A percentile compares a stretch with the other conserved stretches of the same genome.
These are phyloP conservation scores for Pseudopyricularia javanii DNA, from an alignment of 2,329 filamentous ascomycete species.

Conservation along the genomic window DNA sequence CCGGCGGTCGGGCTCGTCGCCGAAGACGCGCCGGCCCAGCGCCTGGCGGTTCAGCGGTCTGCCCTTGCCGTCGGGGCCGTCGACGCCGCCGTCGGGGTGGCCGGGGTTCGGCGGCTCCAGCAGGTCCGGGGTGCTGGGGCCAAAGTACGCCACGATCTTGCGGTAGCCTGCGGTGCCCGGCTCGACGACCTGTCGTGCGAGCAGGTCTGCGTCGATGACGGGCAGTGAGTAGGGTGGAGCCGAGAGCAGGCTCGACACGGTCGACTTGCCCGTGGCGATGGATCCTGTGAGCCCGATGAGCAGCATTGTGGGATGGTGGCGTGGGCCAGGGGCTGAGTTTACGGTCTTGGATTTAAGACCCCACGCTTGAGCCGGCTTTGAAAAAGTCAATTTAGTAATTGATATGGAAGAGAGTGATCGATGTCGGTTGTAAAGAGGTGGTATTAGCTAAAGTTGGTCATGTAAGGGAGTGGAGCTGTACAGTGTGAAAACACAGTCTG, in stretches of 20 bases:
- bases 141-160: slow-evolving; percentile 73
- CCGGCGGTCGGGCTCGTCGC: slow-evolving; percentile 55
- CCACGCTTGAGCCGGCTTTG: too few relatives aligned
- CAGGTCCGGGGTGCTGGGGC: slow-evolving; percentile 71
- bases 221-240: slow-evolving; percentile 73
- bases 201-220: slow-evolving; percentile 84
- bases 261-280: slow-evolving; percentile 97
- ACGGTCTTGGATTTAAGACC: too few relatives aligned
- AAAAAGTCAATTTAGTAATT: too few relatives aligned
- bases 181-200: slow-evolving; percentile 88
- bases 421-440: too few relatives aligned
- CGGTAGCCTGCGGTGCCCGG: slow-evolving; percentile 77
- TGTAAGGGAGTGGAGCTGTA: too few relatives aligned
- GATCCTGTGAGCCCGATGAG: slow-evolving; percentile 93
- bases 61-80: slow-evolving; percentile 32
- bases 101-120: slow-evolving; percentile 39
- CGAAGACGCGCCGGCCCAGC: slow-evolving; percentile 78
- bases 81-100: slow-evolving; percentile 20
- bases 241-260: slow-evolving; percentile 74
- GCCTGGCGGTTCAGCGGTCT: slow-evolving; percentile 75
- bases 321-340: too few relatives aligned
- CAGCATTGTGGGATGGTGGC: slow-evolving; percentile 50
- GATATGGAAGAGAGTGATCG: too few relatives aligned
- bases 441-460: too few relatives aligned
- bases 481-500: too few relatives aligned